phyloP scores from a whole-genome alignment of 1,284 basidiomycete genomes.

The Ceratorhiza oryzae-sativae region DNA sequence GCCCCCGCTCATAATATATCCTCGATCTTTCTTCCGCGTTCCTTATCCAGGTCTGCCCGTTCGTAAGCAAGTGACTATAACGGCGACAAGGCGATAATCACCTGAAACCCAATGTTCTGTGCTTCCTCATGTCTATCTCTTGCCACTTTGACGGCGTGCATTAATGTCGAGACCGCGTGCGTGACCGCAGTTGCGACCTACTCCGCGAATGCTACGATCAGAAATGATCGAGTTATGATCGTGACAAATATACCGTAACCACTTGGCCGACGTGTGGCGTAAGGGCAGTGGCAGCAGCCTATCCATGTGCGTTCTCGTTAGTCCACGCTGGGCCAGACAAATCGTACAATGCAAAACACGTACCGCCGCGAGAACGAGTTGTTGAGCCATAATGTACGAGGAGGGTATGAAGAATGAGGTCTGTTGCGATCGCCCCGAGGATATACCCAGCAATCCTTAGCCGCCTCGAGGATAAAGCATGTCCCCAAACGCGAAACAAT shows the following conservation, averaged over 20 bases:
- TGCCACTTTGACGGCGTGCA: background rate
- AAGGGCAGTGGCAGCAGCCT: background rate
- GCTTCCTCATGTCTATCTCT: constrained; percentile 8
- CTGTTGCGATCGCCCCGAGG: background rate
- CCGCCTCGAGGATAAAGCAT: background rate
- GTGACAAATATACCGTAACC: background rate
- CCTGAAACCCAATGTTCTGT: constrained; percentile 29
- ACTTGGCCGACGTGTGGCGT: constrained; percentile 2
- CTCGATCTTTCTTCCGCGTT: constrained; percentile 6
- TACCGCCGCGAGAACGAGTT: background rate
- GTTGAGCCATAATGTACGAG: background rate
- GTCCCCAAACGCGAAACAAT: background rate
- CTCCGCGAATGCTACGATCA: background rate
- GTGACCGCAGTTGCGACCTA: constrained; percentile 10
- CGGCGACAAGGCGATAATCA: background rate
- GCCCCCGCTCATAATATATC: constrained; percentile 18
- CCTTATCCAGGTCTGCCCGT: constrained; percentile 6
- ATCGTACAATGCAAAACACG: background rate
- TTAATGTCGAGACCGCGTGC: constrained; percentile 3
- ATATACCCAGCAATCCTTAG: background rate
- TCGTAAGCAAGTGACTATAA: background rate
- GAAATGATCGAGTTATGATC: too few relatives aligned
- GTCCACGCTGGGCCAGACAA: background rate
- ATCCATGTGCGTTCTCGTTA: background rate
- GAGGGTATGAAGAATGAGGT: background rate